These are phyloP conservation scores for Cymodocea nodosa DNA, from an alignment of 116 monocot species.

Conservation along the genomic window DNA sequence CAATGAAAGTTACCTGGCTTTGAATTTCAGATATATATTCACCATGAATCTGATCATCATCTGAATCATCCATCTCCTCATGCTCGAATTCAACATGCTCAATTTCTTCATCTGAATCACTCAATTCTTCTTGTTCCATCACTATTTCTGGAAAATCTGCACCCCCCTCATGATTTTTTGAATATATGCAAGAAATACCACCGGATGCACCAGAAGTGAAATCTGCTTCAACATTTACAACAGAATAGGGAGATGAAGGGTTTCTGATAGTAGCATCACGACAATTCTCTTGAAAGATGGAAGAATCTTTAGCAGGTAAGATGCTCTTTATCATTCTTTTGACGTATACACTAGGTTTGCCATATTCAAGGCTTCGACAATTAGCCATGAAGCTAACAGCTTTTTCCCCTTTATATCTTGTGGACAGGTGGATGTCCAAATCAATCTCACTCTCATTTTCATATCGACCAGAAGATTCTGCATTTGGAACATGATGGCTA, in stretches of 20 bases:
- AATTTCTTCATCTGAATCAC: slow-evolving; percentile 90
- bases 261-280: slow-evolving; percentile 7
- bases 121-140: slow-evolving; percentile 97
- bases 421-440: slow-evolving; percentile 55
- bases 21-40: neutral
- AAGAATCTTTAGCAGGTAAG: neutral
- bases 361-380: slow-evolving; percentile 10
- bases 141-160: slow-evolving; percentile 56
- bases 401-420: slow-evolving; percentile 16
- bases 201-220: neutral
- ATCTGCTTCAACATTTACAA: slow-evolving; percentile 6
- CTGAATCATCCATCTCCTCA: slow-evolving; percentile 96
- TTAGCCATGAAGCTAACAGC: neutral
- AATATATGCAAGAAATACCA: slow-evolving; percentile 1
- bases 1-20: too few relatives aligned
- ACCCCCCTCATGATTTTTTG: slow-evolving; percentile 19
- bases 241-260: slow-evolving; percentile 4
- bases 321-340: neutral
- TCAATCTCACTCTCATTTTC: slow-evolving; percentile 53
- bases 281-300: slow-evolving; percentile 5
- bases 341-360: slow-evolving; percentile 1
- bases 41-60: slow-evolving; percentile 36
- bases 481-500: slow-evolving; percentile 10
- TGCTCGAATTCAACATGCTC: slow-evolving; percentile 82
- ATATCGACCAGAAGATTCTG: slow-evolving; percentile 16